phyloP scores from a whole-genome alignment of 345 rosid genomes.

The Fremontodendron californicum region DNA sequence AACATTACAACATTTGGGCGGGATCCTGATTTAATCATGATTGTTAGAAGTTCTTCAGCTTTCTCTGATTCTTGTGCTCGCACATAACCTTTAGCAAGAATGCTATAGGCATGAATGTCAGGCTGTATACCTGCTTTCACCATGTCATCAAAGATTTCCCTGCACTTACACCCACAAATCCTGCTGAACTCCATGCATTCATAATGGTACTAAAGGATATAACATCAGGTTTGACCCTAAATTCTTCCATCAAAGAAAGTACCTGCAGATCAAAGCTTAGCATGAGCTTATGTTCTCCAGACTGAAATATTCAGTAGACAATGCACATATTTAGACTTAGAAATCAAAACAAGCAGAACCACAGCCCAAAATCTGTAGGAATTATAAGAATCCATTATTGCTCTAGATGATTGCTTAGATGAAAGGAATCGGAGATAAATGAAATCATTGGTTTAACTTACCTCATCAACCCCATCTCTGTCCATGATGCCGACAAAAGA shows the following conservation, averaged over 20 bases:
- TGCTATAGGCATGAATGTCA: conserved; percentile 54
- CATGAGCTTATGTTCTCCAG: neutral
- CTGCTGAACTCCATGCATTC: conserved; percentile 75
- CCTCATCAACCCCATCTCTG: conserved; percentile 61
- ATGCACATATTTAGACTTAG: neutral
- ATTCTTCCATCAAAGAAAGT: conserved; percentile 52
- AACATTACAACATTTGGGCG: conserved; percentile 52
- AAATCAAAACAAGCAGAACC: too few relatives aligned
- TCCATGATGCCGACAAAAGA: conserved; percentile 56
- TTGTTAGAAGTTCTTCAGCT: conserved; percentile 48
- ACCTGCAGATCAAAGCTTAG: conserved; percentile 36
- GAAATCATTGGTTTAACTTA: conserved; percentile 17
- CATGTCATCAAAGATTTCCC: conserved; percentile 58
- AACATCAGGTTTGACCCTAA: conserved; percentile 53
- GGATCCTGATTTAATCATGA: conserved; percentile 34
- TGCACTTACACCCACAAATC: conserved; percentile 59
- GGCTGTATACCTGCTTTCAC: conserved; percentile 51
- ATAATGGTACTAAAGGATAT: conserved; percentile 62
- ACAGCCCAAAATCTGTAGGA: neutral
- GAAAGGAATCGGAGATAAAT: neutral
- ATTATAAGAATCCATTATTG: neutral
- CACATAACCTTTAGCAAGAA: conserved; percentile 61
- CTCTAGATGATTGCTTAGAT: neutral
- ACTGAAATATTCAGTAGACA: neutral
- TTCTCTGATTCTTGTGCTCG: conserved; percentile 51